phyloP scores from a whole-genome alignment of 306 rosid species.

The Bauhinia variegata region DNA sequence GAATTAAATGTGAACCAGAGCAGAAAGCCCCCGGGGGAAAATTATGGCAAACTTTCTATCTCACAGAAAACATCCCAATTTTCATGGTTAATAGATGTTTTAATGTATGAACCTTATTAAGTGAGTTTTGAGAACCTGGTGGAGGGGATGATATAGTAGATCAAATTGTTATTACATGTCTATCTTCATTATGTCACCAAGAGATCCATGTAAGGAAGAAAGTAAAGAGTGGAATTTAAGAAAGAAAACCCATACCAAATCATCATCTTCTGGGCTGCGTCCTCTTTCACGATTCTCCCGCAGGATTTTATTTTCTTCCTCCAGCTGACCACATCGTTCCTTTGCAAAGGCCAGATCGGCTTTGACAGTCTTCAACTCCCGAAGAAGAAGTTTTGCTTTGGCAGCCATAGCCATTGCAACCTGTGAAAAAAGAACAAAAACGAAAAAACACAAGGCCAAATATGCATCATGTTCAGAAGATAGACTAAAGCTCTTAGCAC shows the following conservation, averaged over 20 bases:
- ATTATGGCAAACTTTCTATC: no score
- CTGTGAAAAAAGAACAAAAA: slow-evolving; percentile 52
- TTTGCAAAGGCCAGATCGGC: slow-evolving; percentile 98
- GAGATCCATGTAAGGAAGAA: no score
- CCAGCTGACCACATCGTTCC: slow-evolving; percentile 97
- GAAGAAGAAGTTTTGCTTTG: slow-evolving; percentile 94
- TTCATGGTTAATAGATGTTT: no score
- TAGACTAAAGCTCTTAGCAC: slow-evolving; percentile 9
- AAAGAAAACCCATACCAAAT: slow-evolving; percentile 63
- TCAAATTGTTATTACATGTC: slow-evolving; percentile 26
- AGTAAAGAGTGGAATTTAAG: background rate
- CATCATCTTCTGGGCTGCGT: slow-evolving; percentile 87
- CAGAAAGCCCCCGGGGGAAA: no score
- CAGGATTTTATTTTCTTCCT: slow-evolving; percentile 87
- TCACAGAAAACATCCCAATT: no score
- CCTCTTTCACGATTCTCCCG: slow-evolving; percentile 93
- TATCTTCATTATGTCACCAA: slow-evolving; percentile 19
- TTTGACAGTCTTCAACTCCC: slow-evolving; percentile 96
- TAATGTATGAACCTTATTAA: no score
- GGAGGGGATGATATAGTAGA: background rate
- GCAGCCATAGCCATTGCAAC: slow-evolving; percentile 99
- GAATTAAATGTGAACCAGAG: no score
- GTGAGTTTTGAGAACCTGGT: background rate
- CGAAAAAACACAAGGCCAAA: no score
- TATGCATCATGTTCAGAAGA: slow-evolving; percentile 35